Base-by-base conservation (phyloP, 306 rosid species). In the Ormosia emarginata region DNA sequence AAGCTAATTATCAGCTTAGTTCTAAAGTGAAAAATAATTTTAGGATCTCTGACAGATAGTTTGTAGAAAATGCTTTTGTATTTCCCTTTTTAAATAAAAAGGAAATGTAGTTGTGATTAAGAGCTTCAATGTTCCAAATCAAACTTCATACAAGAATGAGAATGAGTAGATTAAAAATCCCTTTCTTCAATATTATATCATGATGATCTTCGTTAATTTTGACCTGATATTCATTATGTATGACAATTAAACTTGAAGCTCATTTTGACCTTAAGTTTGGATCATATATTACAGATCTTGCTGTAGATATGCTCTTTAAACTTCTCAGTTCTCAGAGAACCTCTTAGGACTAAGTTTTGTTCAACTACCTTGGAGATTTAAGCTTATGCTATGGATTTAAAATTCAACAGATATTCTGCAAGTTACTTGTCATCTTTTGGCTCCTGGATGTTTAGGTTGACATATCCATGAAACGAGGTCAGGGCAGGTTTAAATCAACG, bases 271-370 rank as follows among this genome's bases (percentile, higher is more conserved):
- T 6, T 13, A 43, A 33, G 7, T 50, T 65, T 67, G 34, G 7
- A 17, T 74, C 30, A 36, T 80, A 59, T 4, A 5, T 75, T 69
- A 14, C 75, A 75, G 79, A 68, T 80, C 74, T 49, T 13, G 57
- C 57, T 30, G 57, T 13, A n/a, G 29, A n/a, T 49, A 6, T 49
- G 64, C 37, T 12, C 63, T 1, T 34, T 53, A 13, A 39, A 70
- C 62, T 70, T 52, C 17, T 29, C 55, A 18, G 2, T 79, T 73
- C 14, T 24, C 12, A 44, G 62, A 81, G 68, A 59, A 61, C 17
- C n/a, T 37, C 10, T 65, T 30, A 4, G 66, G 47, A 17, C 24
- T 43, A 32, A 24, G 3, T 53, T 59, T 66, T 24, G 58, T 50
- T 39, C 46, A 29, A 15, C 17, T 57, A 6, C 39, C 32, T 56